These are phyloP conservation scores for Suhomyces faveliae DNA, from an alignment of 805 yeast species.

Conservation along the genomic window DNA sequence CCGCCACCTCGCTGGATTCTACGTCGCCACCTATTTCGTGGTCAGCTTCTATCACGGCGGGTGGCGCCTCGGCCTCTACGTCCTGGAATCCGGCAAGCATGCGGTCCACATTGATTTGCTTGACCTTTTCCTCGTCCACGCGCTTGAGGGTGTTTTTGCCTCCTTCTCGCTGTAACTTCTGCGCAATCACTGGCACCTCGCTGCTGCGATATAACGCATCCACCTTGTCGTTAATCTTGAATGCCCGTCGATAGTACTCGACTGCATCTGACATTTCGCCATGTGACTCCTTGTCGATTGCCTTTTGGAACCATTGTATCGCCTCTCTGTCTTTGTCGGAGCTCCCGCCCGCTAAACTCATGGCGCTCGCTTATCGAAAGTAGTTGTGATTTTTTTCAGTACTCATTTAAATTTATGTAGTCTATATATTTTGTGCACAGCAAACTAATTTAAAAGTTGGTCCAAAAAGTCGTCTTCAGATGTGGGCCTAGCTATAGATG, in stretches of 20 bases:
- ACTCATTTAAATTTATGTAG: not conserved
- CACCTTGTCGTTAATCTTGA: constrained; percentile 55
- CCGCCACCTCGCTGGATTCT: not conserved
- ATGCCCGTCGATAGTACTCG: constrained; percentile 67
- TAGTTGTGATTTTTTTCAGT: not conserved
- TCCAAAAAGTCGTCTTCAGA: constrained; percentile 14
- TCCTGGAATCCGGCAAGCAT: constrained; percentile 37
- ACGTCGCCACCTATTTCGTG: constrained; percentile 21
- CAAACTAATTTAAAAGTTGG: constrained; percentile 13
- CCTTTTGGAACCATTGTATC: constrained; percentile 63
- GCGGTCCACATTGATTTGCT: constrained; percentile 40
- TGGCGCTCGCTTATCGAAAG: not conserved
- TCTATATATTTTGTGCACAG: not conserved
- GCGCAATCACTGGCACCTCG: constrained; percentile 43
- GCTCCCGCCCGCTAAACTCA: not conserved
- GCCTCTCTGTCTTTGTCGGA: constrained; percentile 39
- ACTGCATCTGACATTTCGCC: constrained; percentile 87
- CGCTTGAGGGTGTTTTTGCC: constrained; percentile 29
- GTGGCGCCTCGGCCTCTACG: constrained; percentile 30
- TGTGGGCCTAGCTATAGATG: not conserved
- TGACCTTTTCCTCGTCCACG: constrained; percentile 37
- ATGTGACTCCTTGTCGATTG: constrained; percentile 64
- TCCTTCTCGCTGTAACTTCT: constrained; percentile 18
- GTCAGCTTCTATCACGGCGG: constrained; percentile 15
- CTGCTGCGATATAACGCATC: constrained; percentile 66